phyloP scores from a whole-genome alignment of 495 filamentous ascomycete species.

The Lophium mytilinum region DNA sequence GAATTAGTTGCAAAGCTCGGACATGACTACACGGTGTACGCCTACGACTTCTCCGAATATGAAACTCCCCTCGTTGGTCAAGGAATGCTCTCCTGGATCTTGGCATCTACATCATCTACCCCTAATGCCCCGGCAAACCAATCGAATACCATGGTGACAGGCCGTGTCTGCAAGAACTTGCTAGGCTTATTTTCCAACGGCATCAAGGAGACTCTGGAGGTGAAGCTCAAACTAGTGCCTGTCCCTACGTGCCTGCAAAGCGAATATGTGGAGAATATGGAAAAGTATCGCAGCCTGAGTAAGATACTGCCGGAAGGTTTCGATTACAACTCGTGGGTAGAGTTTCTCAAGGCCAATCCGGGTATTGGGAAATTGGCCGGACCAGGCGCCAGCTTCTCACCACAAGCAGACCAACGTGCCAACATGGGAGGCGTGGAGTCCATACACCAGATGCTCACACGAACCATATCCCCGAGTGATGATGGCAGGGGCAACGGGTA shows the following conservation, averaged over 20 bases:
- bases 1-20: slow-evolving; percentile 78
- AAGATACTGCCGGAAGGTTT: slow-evolving; percentile 54
- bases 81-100: slow-evolving; percentile 85
- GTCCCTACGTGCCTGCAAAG: slow-evolving; percentile 65
- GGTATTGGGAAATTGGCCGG: slow-evolving; percentile 13
- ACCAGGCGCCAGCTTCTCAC: not conserved
- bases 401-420: not conserved
- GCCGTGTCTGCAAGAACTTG: slow-evolving; percentile 77
- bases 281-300: slow-evolving; percentile 52
- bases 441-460: slow-evolving; percentile 24
- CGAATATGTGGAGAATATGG: slow-evolving; percentile 58
- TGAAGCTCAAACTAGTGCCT: slow-evolving; percentile 79
- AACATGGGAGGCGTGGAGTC: slow-evolving; percentile 14
- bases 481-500: not conserved
- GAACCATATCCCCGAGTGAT: not conserved
- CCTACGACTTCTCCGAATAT: slow-evolving; percentile 91
- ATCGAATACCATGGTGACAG: slow-evolving; percentile 73
- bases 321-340: slow-evolving; percentile 57
- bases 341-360: slow-evolving; percentile 31
- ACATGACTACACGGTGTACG: slow-evolving; percentile 92
- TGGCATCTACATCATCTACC: slow-evolving; percentile 40
- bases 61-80: slow-evolving; percentile 90
- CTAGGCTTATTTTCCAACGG: slow-evolving; percentile 76
- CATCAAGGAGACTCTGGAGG: slow-evolving; percentile 84
- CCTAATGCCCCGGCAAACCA: slow-evolving; percentile 44